Base-by-base conservation (phyloP, 345 rosid species). In the Moringa oleifera region DNA sequence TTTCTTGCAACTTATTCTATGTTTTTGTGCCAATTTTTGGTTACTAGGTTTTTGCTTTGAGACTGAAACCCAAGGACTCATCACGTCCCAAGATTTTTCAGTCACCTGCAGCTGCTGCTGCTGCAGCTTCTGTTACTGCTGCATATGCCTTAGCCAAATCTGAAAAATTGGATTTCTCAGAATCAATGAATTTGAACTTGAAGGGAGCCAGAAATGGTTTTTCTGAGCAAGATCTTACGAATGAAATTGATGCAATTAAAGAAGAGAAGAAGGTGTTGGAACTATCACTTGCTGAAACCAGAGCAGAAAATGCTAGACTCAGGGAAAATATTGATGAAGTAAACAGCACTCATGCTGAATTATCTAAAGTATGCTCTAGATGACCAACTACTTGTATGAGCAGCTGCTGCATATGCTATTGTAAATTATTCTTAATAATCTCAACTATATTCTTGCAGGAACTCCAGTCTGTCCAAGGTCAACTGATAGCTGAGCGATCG, bases 41-140 rank as follows among this genome's bases (percentile, higher is more conserved):
- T 36, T 31, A 11, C 46, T 54, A 90, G 99, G 88, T 94, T 68
- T 94, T 80, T 55, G 73, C 80, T 62, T 81, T 90, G 96, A 85
- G 81, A 75, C 85, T 88, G 51, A 90, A 82, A 77, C 85, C 90
- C n/a, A 77, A 77, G 65, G 81, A 85, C 57, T 67, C 80, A 20
- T 71, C 65, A 17, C 91, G 67, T 21, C 97, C 93, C 31, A 87
- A 88, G 82, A 90, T 88, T 73, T 87, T 80, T 47, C 85, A 79
- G 80, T 94, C 99, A 52, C 93, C 97, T 50, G 97, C 99, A 58
- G 96, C 99, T 0, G 97, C 97, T 1, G 98, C 97, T 1, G 99
- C 97, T 4, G 96, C 97, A 4, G 97, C 99, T 69, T 94, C 97
- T 63, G 99, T 94, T 41, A 84, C 91, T 59, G 96, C 97, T 71